A percentile compares a stretch with the other conserved stretches of the same genome.
Conservation (phyloP, 768 basidiomycete species). For the Russula virescens region DNA sequence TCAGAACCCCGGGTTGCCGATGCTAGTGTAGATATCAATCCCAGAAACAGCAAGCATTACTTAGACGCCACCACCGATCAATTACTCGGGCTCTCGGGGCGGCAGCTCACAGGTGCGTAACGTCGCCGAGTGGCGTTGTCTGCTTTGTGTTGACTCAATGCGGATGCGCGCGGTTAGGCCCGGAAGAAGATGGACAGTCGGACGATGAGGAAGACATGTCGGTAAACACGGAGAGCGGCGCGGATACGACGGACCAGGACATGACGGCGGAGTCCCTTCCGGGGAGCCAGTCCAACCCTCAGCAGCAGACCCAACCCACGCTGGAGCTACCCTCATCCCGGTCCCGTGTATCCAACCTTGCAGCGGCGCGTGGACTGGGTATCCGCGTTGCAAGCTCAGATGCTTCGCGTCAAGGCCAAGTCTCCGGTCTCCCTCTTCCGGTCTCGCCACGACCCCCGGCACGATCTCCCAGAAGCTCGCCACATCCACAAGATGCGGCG, state of each 20-base stretch:
- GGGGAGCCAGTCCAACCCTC: conserved; percentile 25
- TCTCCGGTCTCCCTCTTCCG: conserved; percentile 25
- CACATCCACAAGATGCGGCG: conserved; percentile 3
- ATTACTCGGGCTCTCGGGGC: conserved; percentile 70
- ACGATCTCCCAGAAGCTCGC: conserved; percentile 20
- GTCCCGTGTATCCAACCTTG: conserved; percentile 19
- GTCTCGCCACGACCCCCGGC: conserved; percentile 29
- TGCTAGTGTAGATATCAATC: conserved; percentile 38
- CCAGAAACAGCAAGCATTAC: conserved; percentile 81
- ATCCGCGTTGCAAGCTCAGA: conserved; percentile 24
- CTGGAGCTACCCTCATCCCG: conserved; percentile 28
- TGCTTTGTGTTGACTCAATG: conserved; percentile 29
- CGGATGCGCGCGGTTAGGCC: conserved; percentile 28
- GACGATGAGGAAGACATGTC: conserved; percentile 67
- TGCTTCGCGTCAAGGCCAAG: conserved; percentile 24
- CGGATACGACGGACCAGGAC: conserved; percentile 59
- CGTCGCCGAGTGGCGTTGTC: neutral
- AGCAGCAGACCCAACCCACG: conserved; percentile 34
- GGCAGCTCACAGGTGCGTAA: conserved; percentile 57
- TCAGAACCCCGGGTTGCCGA: conserved; percentile 14
- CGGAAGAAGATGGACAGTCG: conserved; percentile 55
- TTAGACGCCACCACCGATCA: conserved; percentile 78
- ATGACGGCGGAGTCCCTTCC: conserved; percentile 31
- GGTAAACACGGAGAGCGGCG: conserved; percentile 66
- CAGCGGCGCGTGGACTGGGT: conserved; percentile 23